Evolutionary conservation across 768 basidiomycete species (phyloP), one percentile per base, ranked within the genome.

Genomic region (Porpolomopsis calyptriformis): DNA sequence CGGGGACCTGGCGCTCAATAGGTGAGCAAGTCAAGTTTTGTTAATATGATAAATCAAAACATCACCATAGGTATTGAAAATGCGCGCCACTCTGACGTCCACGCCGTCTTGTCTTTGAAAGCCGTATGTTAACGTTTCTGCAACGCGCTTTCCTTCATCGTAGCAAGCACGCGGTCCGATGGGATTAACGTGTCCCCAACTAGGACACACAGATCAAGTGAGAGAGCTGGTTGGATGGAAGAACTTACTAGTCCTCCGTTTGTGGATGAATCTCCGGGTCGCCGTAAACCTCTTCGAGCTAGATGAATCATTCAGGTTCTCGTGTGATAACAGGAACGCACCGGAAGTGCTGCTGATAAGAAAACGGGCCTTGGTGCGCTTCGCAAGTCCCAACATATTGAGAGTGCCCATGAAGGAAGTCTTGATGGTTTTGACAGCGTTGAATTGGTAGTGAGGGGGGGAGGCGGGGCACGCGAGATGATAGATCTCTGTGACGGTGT

Each of bases 121-220:
- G 33, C 93, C 93, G 58, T 98, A 99, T 5, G 94, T 93, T 53
- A 99, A 66, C 14, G 94, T 96, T 68, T 99, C 96, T 33, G 96
- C 94, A 31, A 98, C 94, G 56, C 96, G 91, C 70, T 99, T 99
- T 40, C 96, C 96, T 67, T 99, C 96, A 59, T 99, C 96, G 60
- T 99, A 99, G 66, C 96, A 99, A n/a, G 94, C 93, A 51, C 96
- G 87, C 49, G 89, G 88, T 19, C 96, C 96, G 55, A 93, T 96
- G 35, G 92, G 92, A 71, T 99, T 99, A 59, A 99, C 96, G 64
- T 98, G 83, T 39, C 92, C 93, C 92, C 92, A 96, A 64, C 89
- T 91, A 47, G 39, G 22, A 37, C 4, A 27, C 10, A 19, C 18
- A 11, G 14, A 31, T 18, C 11, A 19, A 14, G 20, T 11, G 24